Conservation (phyloP, 441 rosid species). For the Pelargonium citronellum region DNA sequence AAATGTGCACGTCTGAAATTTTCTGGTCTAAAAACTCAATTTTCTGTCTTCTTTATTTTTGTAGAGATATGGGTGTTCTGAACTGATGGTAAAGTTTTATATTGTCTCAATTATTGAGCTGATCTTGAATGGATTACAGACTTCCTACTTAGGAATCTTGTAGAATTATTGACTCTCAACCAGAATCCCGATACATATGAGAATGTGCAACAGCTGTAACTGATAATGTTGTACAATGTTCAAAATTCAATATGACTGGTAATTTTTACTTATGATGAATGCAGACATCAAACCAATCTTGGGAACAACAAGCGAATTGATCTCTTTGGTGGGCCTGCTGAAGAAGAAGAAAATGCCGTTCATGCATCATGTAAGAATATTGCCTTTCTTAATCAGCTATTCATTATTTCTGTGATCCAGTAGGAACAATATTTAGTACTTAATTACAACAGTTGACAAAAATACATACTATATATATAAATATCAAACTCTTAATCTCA, state of each 20-base stretch:
- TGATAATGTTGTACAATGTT: background rate
- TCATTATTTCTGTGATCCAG: background rate
- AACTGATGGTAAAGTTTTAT: too few relatives aligned
- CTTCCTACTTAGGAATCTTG: background rate
- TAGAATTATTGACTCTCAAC: background rate
- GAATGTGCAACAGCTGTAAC: background rate
- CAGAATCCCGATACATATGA: background rate
- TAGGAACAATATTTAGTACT: too few relatives aligned
- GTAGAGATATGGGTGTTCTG: background rate
- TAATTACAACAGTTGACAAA: too few relatives aligned
- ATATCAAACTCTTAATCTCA: too few relatives aligned
- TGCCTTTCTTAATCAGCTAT: constrained; percentile 5
- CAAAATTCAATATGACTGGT: background rate
- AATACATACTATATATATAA: too few relatives aligned
- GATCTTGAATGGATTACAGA: background rate
- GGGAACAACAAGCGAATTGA: constrained; percentile 78
- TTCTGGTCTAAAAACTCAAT: background rate
- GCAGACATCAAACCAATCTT: constrained; percentile 63
- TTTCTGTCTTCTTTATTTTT: too few relatives aligned
- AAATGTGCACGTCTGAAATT: background rate
- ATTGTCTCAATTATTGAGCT: background rate
- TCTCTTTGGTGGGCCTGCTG: constrained; percentile 63
- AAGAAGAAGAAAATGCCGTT: constrained; percentile 74
- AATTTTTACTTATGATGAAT: background rate
- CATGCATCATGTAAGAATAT: constrained; percentile 66